Evolutionary conservation across 352 stramenopile genomes (phyloP), one percentile per base, ranked within the genome.

Genomic region (Halophytophthora batemanensis): DNA sequence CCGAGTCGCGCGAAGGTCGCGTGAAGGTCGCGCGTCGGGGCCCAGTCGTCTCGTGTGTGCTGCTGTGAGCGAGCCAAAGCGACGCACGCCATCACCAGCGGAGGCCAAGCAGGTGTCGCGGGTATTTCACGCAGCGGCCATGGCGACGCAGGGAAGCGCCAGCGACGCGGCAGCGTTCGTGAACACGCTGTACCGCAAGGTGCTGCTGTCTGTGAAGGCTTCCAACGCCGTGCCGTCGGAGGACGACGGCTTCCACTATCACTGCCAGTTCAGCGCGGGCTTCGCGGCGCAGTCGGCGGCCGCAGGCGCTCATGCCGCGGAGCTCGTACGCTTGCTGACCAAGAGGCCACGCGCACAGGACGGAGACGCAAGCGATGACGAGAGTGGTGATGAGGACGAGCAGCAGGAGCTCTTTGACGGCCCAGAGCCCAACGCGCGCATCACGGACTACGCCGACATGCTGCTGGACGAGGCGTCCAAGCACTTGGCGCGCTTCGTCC

Each of bases 231-330:
- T 94, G 18, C 71, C 76, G 18, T 87, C 63, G 7, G 82, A 91
- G 46, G 80, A 94, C 49, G 84, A 94, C 50, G 84, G 87, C 25
- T 94, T 86, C 53, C 75, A 94, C 59, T 94, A 78, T 62, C 80
- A 94, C 59, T 60, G 57, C 55, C 78, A 89, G 55, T 92, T 92
- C 60, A 90, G 73, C 59, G 42, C 63, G 36, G 70, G 68, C 11
- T 90, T 90, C 41, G 53, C 67, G 6, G 23, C 66, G 10, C 59
- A 71, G 17, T 65, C 71, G 40, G 66, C 70, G 17, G 25, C 47
- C 17, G 69, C 66, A 4, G 59, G 74, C 4, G 64, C 70, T 8
- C 75, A 74, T 13, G 56, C 75, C 43, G 64, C 82, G 51, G 53
- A 57, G n/a, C 71, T 90, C 22, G 68, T 89, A 31, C 65, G 59